Base-by-base conservation (phyloP, 768 basidiomycete genomes). In the Tephrocybe sp. region DNA sequence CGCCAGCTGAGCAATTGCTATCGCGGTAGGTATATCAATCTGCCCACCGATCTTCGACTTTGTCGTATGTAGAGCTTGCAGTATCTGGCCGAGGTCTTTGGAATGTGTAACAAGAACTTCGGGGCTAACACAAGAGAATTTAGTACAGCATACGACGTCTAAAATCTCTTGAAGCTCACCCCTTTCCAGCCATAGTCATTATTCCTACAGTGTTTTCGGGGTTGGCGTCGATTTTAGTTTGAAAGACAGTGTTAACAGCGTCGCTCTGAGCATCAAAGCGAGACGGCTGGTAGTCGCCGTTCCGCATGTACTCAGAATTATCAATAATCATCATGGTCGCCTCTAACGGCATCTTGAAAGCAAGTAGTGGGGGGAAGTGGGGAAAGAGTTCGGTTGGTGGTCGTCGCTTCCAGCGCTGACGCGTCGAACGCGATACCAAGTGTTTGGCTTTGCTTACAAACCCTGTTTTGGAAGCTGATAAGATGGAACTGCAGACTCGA, bases 181-280 rank as follows among this genome's bases (percentile, higher is more conserved):
- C 87, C 70, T 97, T 97, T 50, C 93, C 90, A 12, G 93, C 96
- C 93, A 96, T 96, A 24, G 93, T 92, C 95, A 99, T 97, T 36
- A 98, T 74, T 4, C 97, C 97, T 36, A 98, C 95, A 10, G 93
- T 93, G 71, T 90, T 98, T 73, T 99, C 97, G 15, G 96, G 93
- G 73, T 99, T 98, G 21, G 93, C 88, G 66, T 92, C 88, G 59
- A 88, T 88, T 79, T 99, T 99, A 47, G 91, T 85, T 66, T 88
- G 86, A 68, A 97, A 94, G 61, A 98, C 79, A 50, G 86, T 83
- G 50, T 83, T 93, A 57, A 95, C 90, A 2, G 96, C 91, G 70
- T 98, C 94, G 6, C 86, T 73, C 70, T 98, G 97, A 1, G 95
- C 93, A 26, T 88, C 85, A 63, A 93, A 93, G 55, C 96, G 83